Evolutionary conservation across 768 basidiomycete genomes (phyloP), one percentile per base, ranked within the genome.

Genomic region (Podaxis carcinomalis): DNA sequence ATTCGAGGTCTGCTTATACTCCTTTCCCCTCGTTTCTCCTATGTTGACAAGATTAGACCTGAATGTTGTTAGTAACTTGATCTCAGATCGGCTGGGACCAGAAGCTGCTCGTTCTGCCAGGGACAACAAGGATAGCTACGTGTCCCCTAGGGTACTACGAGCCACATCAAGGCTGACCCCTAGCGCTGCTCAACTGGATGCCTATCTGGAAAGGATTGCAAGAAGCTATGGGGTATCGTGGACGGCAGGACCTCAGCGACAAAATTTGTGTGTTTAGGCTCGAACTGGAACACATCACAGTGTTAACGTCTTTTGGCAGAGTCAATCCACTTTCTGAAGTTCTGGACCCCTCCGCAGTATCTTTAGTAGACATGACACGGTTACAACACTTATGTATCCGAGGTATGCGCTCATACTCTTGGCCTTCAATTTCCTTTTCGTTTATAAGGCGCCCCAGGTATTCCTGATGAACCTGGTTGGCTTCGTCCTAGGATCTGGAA

Each of bases 401-500:
- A 64, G 90, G 90, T 90, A 74, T 46, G 78, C 68, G 32, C 16
- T 39, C 5, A 27, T 50, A 23, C 35, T 28, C 27, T 52, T 50
- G 55, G n/a, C 40, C n/a, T 47, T 37, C 37, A 21, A 46, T 47
- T 25, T 44, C 63, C 54, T 62, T 28, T 28, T 49, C 47, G 32
- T 32, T 64, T 28, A 68, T 63, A 42, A 36, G 21, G 16, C 55
- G 59, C 54, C 49, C 39, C 44, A 92, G 90, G 90, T 61, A 81
- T 92, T 50, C 88, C 90, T 52, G 83, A 89, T 65, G 80, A 88
- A 66, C 90, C 90, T 46, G 73, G 80, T 4, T 92, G 89, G 88
- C 76, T 92, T 64, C 81, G 90, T 44, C 88, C 90, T 28, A 80
- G 88, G 46, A 78, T 89, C 66, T 92, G 90, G 90, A 89, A 83